These are phyloP conservation scores for Letharia lupina DNA, from an alignment of 495 filamentous ascomycete genomes.

Conservation along the genomic window DNA sequence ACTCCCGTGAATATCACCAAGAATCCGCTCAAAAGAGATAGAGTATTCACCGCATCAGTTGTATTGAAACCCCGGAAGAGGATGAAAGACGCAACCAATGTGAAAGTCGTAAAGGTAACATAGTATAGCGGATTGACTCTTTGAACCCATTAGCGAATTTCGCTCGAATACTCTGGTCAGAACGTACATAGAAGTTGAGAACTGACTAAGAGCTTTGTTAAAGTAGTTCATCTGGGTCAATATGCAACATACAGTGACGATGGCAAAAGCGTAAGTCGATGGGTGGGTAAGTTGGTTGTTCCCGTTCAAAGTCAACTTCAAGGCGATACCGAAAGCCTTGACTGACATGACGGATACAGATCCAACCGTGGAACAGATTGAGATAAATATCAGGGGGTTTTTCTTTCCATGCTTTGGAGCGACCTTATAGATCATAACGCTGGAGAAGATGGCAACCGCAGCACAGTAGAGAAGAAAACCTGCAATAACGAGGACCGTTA, in stretches of 20 bases:
- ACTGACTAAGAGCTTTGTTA: slow-evolving; percentile 96
- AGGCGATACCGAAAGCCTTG: slow-evolving; percentile 93
- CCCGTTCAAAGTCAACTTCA: slow-evolving; percentile 84
- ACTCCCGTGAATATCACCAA: slow-evolving; percentile 95
- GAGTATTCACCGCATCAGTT: slow-evolving; percentile 82
- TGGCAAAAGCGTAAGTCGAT: slow-evolving; percentile 93
- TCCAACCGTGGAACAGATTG: slow-evolving; percentile 93
- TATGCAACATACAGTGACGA: slow-evolving; percentile 86
- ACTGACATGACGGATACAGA: slow-evolving; percentile 97
- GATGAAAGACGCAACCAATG: slow-evolving; percentile 91
- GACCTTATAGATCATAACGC: slow-evolving; percentile 91
- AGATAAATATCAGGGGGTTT: slow-evolving; percentile 91
- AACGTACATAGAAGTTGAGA: slow-evolving; percentile 89
- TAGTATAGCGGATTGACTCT: slow-evolving; percentile 99
- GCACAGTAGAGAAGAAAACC: slow-evolving; percentile 81
- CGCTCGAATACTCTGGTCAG: slow-evolving; percentile 7
- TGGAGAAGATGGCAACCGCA: slow-evolving; percentile 69
- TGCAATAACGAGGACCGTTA: slow-evolving; percentile 36
- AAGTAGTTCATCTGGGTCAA: slow-evolving; percentile 99
- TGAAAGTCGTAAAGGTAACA: slow-evolving; percentile 97
- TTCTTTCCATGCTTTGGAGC: slow-evolving; percentile 82
- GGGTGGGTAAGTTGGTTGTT: slow-evolving; percentile 91
- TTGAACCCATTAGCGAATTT: slow-evolving; percentile 27
- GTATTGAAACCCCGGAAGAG: slow-evolving; percentile 98
- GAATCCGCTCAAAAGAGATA: slow-evolving; percentile 89